Evolutionary conservation across 2,329 filamentous ascomycete species (phyloP), one percentile per base, ranked within the genome.

Genomic region (Diaporthe nobilis): DNA sequence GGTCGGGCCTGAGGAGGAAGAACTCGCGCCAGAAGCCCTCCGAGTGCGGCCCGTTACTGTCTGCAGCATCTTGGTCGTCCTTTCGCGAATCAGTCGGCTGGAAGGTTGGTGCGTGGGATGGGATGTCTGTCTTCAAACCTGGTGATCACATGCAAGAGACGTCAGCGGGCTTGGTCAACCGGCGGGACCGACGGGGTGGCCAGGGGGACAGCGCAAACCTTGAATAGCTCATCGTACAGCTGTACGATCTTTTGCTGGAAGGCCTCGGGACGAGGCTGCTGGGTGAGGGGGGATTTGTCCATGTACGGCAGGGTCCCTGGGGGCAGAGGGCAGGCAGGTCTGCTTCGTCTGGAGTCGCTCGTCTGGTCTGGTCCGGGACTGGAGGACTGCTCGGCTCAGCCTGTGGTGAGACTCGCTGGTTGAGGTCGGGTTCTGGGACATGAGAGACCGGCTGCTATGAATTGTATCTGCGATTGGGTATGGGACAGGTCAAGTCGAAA

Each of bases 11-110:
- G 75, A 98, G 88, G 51, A 99, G 90, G 84, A 99, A 99, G 86
- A 99, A 95, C 85, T 98, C 97, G 79, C 92, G 90, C 97, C 97
- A 99, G 86, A 98, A 99, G 58, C 95, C 96, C 77, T 98, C 95
- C 0, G 94, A 91, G 77, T 93, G 93, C 39, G 95, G 93, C 71
- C 87, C 85, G 76, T 92, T 90, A 77, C 94, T 90, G 73, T 92
- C 90, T 67, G 44, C 28, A 78, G 93, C 91, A 86, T 94, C 71
- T 76, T 77, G 74, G 37, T 75, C 72, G 55, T 75, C 73, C 75
- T 77, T 72, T 75, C 44, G 44, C 28, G 47, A 58, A 57, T 75
- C 73, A 75, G 72, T 28, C 44, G 75, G 57, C n/a, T 63, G 58
- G 47, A 61, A 58, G 37, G 37, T 31, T 77, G 51, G 39, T 70